These are phyloP conservation scores for Nicotiana paniculata DNA, from an alignment of 257 asterid genomes.

Conservation along the genomic window DNA sequence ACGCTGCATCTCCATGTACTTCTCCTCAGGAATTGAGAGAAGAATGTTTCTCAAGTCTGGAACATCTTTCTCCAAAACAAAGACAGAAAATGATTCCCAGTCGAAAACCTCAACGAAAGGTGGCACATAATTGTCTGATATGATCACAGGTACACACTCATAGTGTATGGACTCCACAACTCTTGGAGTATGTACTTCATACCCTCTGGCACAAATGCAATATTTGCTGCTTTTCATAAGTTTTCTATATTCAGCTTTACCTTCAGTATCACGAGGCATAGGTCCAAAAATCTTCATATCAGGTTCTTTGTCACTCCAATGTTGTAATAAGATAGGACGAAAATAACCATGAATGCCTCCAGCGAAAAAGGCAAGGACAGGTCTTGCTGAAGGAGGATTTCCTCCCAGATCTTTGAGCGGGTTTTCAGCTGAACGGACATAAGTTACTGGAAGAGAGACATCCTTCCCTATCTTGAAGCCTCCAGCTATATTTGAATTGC, in stretches of 20 bases:
- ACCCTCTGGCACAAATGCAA: conserved; percentile 62
- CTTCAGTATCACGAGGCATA: conserved; percentile 42
- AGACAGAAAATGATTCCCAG: conserved; percentile 56
- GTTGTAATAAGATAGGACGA: conserved; percentile 44
- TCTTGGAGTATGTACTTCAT: conserved; percentile 57
- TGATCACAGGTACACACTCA: conserved; percentile 55
- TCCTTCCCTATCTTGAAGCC: conserved; percentile 55
- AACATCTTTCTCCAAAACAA: conserved; percentile 43
- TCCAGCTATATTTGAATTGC: conserved; percentile 44
- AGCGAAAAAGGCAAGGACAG: conserved; percentile 53
- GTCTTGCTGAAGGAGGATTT: conserved; percentile 33
- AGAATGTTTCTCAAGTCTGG: conserved; percentile 51
- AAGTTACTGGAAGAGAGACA: conserved; percentile 56
- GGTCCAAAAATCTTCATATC: conserved; percentile 58
- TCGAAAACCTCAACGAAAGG: conserved; percentile 47
- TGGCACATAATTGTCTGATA: conserved; percentile 59
- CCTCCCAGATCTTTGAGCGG: conserved; percentile 47
- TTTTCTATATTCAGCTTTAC: conserved; percentile 47
- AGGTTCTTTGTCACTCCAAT: conserved; percentile 41
- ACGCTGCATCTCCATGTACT: conserved; percentile 37
- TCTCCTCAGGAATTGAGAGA: conserved; percentile 41
- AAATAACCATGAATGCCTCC: conserved; percentile 64
- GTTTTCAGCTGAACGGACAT: conserved; percentile 35
- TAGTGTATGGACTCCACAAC: conserved; percentile 53
- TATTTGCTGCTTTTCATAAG: conserved; percentile 55